These are phyloP conservation scores for Mycena citricolor DNA, from an alignment of 1,284 basidiomycete species.

Conservation along the genomic window DNA sequence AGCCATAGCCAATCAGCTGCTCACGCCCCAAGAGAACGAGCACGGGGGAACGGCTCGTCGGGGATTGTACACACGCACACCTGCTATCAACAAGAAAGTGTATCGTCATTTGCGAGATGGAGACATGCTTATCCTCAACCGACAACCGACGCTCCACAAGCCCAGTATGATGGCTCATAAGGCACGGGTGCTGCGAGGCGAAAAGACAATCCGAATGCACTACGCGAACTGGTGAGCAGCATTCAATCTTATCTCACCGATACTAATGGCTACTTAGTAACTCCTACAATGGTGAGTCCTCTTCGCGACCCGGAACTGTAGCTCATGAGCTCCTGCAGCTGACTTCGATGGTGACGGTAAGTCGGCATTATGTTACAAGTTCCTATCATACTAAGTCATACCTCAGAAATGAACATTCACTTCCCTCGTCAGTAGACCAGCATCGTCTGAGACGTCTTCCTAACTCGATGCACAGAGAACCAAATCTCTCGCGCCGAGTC, in stretches of 20 bases:
- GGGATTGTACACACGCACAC: slow-evolving; percentile 68
- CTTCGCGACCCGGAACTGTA: background rate
- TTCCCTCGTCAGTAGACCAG: slow-evolving; percentile 78
- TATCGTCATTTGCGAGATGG: slow-evolving; percentile 95
- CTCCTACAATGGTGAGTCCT: slow-evolving; percentile 85
- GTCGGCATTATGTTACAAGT: slow-evolving; percentile 24
- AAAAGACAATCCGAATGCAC: slow-evolving; percentile 99
- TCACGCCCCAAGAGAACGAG: slow-evolving; percentile 86
- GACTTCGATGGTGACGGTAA: slow-evolving; percentile 98
- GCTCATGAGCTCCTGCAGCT: slow-evolving; percentile 48
- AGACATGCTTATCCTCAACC: slow-evolving; percentile 95
- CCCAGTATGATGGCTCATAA: slow-evolving; percentile 99
- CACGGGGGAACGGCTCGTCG: slow-evolving; percentile 46
- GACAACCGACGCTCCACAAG: slow-evolving; percentile 98
- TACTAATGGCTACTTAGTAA: slow-evolving; percentile 80
- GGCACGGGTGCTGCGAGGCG: slow-evolving; percentile 89
- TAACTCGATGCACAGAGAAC: slow-evolving; percentile 59
- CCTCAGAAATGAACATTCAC: slow-evolving; percentile 97
- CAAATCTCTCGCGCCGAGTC: slow-evolving; percentile 93
- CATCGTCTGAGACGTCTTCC: slow-evolving; percentile 8
- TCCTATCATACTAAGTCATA: slow-evolving; percentile 15
- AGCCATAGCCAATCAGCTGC: slow-evolving; percentile 94
- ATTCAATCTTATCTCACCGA: too few species aligned
- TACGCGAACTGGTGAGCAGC: slow-evolving; percentile 94
- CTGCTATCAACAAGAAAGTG: slow-evolving; percentile 94